phyloP scores from a whole-genome alignment of 106 monocot species.

The Agapanthus africanus region DNA sequence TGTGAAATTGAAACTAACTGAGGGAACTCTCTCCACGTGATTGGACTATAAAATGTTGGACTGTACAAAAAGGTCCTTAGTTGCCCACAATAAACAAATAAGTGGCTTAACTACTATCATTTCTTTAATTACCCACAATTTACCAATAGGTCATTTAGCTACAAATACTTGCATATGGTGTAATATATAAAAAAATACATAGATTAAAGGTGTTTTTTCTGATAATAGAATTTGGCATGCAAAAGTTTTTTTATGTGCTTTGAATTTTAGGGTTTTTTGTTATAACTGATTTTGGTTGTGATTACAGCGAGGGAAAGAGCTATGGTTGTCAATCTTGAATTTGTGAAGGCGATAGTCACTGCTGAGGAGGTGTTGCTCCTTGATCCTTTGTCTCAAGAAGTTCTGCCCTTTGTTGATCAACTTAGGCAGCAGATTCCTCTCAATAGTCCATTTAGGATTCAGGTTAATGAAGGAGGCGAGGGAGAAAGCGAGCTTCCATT shows the following conservation, averaged over 20 bases:
- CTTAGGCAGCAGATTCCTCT: constrained; percentile 61
- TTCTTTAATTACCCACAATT: too few species aligned
- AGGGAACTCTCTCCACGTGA: too few species aligned
- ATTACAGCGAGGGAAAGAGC: constrained; percentile 87
- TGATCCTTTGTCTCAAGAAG: constrained; percentile 69
- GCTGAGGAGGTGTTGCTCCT: constrained; percentile 84
- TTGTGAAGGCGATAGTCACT: constrained; percentile 84
- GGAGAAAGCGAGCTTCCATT: constrained; percentile 69
- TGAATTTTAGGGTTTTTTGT: background rate
- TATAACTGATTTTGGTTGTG: constrained; percentile 1
- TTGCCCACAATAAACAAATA: too few species aligned
- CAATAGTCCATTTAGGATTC: constrained; percentile 23
- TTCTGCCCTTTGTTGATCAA: constrained; percentile 80
- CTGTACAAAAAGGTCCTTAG: too few species aligned
- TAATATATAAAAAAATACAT: too few species aligned
- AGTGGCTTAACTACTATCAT: too few species aligned
- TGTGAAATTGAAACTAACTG: too few species aligned
- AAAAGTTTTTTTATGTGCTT: background rate
- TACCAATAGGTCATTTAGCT: too few species aligned
- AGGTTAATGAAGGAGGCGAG: constrained; percentile 35
- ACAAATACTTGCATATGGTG: too few species aligned
- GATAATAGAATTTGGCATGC: too few species aligned
- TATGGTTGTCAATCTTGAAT: constrained; percentile 90
- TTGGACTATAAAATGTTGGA: too few species aligned
- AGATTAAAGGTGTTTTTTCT: too few species aligned